These are phyloP conservation scores for Trichosporon sp. DNA, from an alignment of 1,284 basidiomycete species.

Conservation along the genomic window DNA sequence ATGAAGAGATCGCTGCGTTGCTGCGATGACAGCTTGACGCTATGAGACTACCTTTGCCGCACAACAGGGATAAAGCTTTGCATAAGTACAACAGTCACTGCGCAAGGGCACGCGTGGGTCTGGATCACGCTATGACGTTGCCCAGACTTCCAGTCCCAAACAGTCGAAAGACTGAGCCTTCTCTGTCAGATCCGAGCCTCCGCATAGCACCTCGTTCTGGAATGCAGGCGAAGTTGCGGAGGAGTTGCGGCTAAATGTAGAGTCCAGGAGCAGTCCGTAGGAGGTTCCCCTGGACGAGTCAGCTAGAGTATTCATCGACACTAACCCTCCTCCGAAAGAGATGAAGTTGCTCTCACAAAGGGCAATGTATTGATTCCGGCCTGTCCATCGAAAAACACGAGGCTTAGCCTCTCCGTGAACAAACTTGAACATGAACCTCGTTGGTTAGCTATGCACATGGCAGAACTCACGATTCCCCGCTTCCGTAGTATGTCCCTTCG, in stretches of 20 bases:
- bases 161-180: constrained; percentile 70
- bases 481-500: constrained; percentile 73
- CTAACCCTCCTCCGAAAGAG: constrained; percentile 88
- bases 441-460: background rate
- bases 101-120: background rate
- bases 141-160: constrained; percentile 83
- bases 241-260: constrained; percentile 76
- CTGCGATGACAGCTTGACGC: background rate
- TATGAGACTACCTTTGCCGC: background rate
- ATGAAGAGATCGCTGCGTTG: constrained; percentile 6
- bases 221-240: constrained; percentile 84
- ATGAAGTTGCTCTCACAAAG: constrained; percentile 77
- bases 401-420: constrained; percentile 47
- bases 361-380: constrained; percentile 85
- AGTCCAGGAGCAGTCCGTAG: constrained; percentile 89
- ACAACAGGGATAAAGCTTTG: background rate
- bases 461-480: constrained; percentile 76
- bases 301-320: background rate
- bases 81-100: background rate
- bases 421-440: constrained; percentile 74
- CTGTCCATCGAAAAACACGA: constrained; percentile 83
- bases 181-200: constrained; percentile 58
- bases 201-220: constrained; percentile 79
- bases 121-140: constrained; percentile 33
- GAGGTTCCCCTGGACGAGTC: constrained; percentile 67